A percentile compares a stretch with the other conserved stretches of the same genome.
phyloP scores from a whole-genome alignment of 164 flowering plant species.

The Buxus sempervirens region DNA sequence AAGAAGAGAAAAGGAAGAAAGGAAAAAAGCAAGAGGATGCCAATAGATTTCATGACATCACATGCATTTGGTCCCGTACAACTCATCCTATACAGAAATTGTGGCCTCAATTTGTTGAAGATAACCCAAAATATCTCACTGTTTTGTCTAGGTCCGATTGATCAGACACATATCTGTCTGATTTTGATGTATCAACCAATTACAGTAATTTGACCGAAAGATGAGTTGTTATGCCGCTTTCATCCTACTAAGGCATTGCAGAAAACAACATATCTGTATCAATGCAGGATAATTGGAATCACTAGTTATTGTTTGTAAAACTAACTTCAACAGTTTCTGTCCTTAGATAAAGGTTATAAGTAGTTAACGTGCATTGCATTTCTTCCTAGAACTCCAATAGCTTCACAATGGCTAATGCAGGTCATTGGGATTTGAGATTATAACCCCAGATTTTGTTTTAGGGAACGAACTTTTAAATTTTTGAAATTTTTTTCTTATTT shows the following conservation, averaged over 20 bases:
- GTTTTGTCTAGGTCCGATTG: slow-evolving; percentile 4
- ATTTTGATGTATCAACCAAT: not conserved
- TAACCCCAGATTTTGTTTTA: too few relatives aligned
- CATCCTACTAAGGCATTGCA: not conserved
- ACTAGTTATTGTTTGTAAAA: not conserved
- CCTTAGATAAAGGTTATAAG: not conserved
- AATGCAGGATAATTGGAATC: too few relatives aligned
- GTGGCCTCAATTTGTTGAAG: slow-evolving; percentile 26
- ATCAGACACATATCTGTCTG: not conserved
- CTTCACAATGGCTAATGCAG: too few relatives aligned
- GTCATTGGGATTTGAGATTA: too few relatives aligned
- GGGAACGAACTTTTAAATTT: too few relatives aligned
- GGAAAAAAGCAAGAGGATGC: too few relatives aligned
- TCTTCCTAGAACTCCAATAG: too few relatives aligned
- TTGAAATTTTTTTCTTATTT: too few relatives aligned
- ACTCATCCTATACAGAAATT: slow-evolving; percentile 10
- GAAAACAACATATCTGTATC: too few relatives aligned
- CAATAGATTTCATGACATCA: too few relatives aligned
- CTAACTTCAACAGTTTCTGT: not conserved
- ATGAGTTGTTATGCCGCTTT: not conserved
- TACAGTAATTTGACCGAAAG: not conserved
- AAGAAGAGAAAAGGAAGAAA: not conserved
- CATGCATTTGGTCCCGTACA: slow-evolving; percentile 28
- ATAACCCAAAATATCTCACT: slow-evolving; percentile 26
- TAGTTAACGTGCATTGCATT: too few relatives aligned